Evolutionary conservation across 2,329 filamentous ascomycete species (phyloP).

Genomic region (Colletotrichum costaricense): DNA sequence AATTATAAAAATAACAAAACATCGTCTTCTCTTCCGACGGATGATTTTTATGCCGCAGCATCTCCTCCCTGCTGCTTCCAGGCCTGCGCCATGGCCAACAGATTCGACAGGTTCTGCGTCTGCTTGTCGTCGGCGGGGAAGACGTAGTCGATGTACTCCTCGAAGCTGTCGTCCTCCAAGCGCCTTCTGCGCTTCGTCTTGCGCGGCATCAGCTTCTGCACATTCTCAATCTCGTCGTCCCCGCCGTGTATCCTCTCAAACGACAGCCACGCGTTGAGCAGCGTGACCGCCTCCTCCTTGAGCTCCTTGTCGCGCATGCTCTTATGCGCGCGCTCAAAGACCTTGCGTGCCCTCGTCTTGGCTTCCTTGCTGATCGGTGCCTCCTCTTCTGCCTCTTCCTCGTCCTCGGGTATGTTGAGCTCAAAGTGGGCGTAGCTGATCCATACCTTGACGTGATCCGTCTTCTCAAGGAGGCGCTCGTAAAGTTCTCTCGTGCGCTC

Average conservation of each 20-base stretch:
- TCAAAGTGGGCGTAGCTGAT: conserved; percentile 99
- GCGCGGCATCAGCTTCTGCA: conserved; percentile 94
- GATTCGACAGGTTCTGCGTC: conserved; percentile 82
- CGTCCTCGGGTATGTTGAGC: conserved; percentile 87
- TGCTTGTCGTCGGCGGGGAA: conserved; percentile 96
- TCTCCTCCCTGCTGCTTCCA: conserved; percentile 79
- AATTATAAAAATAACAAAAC: neutral
- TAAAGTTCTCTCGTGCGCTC: conserved; percentile 85
- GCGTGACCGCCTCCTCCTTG: conserved; percentile 91
- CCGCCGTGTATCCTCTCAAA: conserved; percentile 91
- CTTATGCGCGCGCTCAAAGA: conserved; percentile 89
- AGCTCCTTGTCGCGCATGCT: conserved; percentile 90
- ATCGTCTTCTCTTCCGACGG: neutral
- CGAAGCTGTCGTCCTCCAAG: conserved; percentile 91
- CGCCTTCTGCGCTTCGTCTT: conserved; percentile 92
- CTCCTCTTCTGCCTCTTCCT: conserved; percentile 71
- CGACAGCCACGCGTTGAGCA: conserved; percentile 91
- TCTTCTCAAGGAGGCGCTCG: conserved; percentile 91
- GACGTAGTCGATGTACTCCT: conserved; percentile 97
- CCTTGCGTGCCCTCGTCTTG: conserved; percentile 81
- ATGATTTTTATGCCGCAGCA: conserved; percentile 1
- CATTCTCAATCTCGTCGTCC: conserved; percentile 79
- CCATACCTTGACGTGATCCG: conserved; percentile 99
- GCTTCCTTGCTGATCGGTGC: conserved; percentile 82
- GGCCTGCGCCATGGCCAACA: conserved; percentile 86